phyloP scores from a whole-genome alignment of 2,329 filamentous ascomycete species.

The Fusarium chlamydosporum region DNA sequence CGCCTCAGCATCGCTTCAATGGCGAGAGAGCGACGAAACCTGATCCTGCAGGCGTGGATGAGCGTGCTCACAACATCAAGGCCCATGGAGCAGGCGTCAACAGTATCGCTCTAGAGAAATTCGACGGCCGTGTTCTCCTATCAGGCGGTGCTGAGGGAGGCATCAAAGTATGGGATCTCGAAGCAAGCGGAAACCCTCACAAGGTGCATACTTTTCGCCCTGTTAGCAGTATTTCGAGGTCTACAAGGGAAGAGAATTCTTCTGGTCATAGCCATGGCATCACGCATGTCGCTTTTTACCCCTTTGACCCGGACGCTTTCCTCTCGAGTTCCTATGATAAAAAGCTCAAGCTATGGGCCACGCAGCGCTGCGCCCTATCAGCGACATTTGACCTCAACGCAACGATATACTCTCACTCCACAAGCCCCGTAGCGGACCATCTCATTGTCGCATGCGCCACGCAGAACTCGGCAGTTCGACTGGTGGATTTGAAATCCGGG shows the following conservation, averaged over 20 bases:
- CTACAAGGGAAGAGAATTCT: constrained; percentile 50
- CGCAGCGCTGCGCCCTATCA: constrained; percentile 70
- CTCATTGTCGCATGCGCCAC: constrained; percentile 90
- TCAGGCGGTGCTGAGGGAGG: constrained; percentile 90
- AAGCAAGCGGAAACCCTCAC: constrained; percentile 66
- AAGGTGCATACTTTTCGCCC: constrained; percentile 67
- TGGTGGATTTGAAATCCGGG: constrained; percentile 89
- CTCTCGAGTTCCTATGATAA: constrained; percentile 84
- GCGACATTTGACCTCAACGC: constrained; percentile 77
- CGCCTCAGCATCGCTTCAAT: constrained; percentile 77
- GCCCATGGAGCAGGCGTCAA: constrained; percentile 86
- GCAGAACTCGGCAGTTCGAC: constrained; percentile 84
- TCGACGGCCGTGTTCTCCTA: constrained; percentile 81
- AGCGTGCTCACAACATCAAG: constrained; percentile 60
- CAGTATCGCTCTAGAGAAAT: constrained; percentile 82
- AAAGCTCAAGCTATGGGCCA: constrained; percentile 81
- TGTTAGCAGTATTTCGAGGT: constrained; percentile 64
- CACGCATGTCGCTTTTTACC: constrained; percentile 82
- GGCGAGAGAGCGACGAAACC: constrained; percentile 57
- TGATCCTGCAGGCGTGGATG: constrained; percentile 44
- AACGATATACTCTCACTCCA: constrained; percentile 81
- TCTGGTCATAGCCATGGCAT: constrained; percentile 76
- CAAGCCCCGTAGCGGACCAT: constrained; percentile 79
- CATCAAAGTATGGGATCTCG: constrained; percentile 89
- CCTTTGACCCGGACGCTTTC: constrained; percentile 82